Conservation (phyloP, 164 flowering plant genomes). For the Paratinospora sagittata region DNA sequence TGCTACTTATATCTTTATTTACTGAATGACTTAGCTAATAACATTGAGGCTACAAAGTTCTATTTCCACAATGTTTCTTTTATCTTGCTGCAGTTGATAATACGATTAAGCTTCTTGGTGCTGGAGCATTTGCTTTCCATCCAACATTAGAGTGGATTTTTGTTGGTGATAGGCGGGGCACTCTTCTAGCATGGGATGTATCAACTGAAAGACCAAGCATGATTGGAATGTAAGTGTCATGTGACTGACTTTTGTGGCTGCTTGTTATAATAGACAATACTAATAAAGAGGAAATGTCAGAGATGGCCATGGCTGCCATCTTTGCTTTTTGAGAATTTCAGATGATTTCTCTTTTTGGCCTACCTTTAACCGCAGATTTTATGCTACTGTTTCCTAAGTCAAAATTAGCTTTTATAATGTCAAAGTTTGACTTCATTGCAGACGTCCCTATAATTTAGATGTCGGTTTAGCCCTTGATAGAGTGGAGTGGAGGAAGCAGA, state of each 20-base stretch:
- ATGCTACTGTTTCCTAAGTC: not conserved
- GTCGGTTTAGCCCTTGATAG: too few relatives aligned
- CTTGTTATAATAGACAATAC: not conserved
- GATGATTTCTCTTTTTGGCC: not conserved
- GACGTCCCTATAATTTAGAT: too few relatives aligned
- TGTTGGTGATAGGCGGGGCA: slow-evolving; percentile 97
- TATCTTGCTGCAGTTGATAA: slow-evolving; percentile 64
- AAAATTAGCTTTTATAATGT: not conserved
- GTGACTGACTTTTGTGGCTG: not conserved
- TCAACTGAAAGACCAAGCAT: slow-evolving; percentile 92
- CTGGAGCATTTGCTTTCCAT: slow-evolving; percentile 94
- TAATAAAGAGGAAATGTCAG: not conserved
- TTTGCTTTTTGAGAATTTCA: not conserved
- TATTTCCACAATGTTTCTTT: not conserved
- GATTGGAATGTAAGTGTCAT: slow-evolving; percentile 86
- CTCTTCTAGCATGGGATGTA: slow-evolving; percentile 98
- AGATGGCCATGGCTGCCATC: slow-evolving; percentile 8
- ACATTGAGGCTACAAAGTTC: not conserved
- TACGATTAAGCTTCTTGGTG: slow-evolving; percentile 87
- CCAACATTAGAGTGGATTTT: slow-evolving; percentile 95
- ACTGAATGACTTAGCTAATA: not conserved
- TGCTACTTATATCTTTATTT: not conserved
- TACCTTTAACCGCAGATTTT: not conserved
- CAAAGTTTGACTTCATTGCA: not conserved
- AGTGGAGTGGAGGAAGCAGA: too few relatives aligned